These are phyloP conservation scores for Pythium utonaiense DNA, from an alignment of 352 stramenopile genomes.

Conservation along the genomic window DNA sequence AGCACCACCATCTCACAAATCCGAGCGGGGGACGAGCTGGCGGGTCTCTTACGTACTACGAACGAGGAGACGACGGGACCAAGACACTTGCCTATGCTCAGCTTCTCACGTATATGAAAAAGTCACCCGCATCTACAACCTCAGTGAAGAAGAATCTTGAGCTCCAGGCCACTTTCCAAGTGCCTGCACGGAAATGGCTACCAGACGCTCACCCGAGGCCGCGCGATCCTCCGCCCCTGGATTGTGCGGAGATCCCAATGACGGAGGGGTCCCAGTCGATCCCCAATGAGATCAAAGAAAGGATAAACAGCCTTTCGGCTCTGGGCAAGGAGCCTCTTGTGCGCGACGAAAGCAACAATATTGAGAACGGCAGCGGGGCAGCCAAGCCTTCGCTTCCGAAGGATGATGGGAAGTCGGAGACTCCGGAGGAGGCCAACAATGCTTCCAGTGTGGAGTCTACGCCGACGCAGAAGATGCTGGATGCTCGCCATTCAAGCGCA, in stretches of 20 bases:
- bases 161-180: slow-evolving; percentile 56
- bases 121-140: slow-evolving; percentile 38
- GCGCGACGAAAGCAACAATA: slow-evolving; percentile 29
- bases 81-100: slow-evolving; percentile 30
- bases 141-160: slow-evolving; percentile 66
- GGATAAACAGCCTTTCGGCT: slow-evolving; percentile 37
- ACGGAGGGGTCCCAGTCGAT: slow-evolving; percentile 54
- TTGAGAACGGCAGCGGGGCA: not conserved
- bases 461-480: not conserved
- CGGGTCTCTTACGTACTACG: slow-evolving; percentile 32
- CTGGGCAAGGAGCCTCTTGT: slow-evolving; percentile 52
- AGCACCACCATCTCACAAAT: slow-evolving; percentile 37
- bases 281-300: slow-evolving; percentile 40
- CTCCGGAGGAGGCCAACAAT: not conserved
- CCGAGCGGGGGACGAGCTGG: not conserved
- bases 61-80: slow-evolving; percentile 30
- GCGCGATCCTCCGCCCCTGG: slow-evolving; percentile 46
- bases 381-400: not conserved
- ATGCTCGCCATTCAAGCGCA: not conserved
- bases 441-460: not conserved
- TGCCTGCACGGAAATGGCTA: slow-evolving; percentile 59
- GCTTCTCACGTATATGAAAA: slow-evolving; percentile 61
- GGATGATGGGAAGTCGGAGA: not conserved
- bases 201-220: slow-evolving; percentile 37
- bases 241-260: slow-evolving; percentile 56